A percentile compares a stretch with the other conserved stretches of the same genome.
Conservation (phyloP, 1,284 basidiomycete species). For the Cutaneotrichosporon arboriforme region DNA sequence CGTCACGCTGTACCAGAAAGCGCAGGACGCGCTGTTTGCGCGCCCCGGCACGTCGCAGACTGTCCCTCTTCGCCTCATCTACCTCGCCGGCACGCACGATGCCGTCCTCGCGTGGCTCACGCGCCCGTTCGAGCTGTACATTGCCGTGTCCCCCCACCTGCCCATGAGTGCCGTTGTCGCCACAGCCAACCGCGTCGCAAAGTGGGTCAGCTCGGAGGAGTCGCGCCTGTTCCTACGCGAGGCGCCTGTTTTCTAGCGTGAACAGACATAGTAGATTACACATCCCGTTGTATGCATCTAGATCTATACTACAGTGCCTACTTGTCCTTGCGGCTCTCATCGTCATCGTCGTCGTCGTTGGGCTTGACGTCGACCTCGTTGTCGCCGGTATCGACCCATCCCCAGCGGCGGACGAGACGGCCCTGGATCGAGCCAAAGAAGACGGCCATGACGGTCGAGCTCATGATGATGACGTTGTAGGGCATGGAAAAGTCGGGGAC, state of each 20-base stretch:
- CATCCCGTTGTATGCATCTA: slow-evolving; percentile 1
- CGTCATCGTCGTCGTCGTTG: not conserved
- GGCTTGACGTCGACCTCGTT: not conserved
- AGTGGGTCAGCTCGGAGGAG: slow-evolving; percentile 88
- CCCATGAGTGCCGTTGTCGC: slow-evolving; percentile 79
- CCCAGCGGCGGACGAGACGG: slow-evolving; percentile 70
- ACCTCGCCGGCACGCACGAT: slow-evolving; percentile 75
- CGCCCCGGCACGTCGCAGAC: slow-evolving; percentile 71
- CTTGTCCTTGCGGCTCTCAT: not conserved
- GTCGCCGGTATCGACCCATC: slow-evolving; percentile 41
- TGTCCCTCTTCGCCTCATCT: slow-evolving; percentile 71
- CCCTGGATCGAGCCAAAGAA: slow-evolving; percentile 93
- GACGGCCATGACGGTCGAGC: slow-evolving; percentile 80
- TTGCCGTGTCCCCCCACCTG: slow-evolving; percentile 71
- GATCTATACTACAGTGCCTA: not conserved
- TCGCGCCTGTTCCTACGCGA: slow-evolving; percentile 71
- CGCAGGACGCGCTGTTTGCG: slow-evolving; percentile 79
- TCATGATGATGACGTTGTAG: slow-evolving; percentile 98
- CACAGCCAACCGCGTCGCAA: slow-evolving; percentile 78
- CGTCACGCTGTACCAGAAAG: slow-evolving; percentile 72
- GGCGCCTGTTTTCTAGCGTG: slow-evolving; percentile 69
- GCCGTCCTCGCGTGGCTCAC: slow-evolving; percentile 79
- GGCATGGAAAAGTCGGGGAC: slow-evolving; percentile 99
- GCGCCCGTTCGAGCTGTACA: slow-evolving; percentile 83
- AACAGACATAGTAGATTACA: not conserved